Base-by-base conservation (phyloP, 2,329 filamentous ascomycete genomes). In the Diaporthe sp. region DNA sequence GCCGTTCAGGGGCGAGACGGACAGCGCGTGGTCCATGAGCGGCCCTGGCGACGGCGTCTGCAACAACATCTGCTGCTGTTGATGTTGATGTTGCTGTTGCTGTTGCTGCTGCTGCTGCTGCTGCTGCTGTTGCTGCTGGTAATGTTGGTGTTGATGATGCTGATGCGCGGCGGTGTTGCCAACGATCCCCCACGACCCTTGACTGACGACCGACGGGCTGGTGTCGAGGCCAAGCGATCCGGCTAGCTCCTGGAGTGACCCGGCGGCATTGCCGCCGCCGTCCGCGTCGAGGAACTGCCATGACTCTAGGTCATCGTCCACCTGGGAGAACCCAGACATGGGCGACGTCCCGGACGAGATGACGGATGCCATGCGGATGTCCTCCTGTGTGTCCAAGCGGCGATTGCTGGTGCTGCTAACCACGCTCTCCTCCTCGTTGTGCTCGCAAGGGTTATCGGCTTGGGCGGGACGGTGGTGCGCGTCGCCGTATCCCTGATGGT, bases 161-260 rank as follows among this genome's bases (percentile, higher is more conserved):
- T 55, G 80, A 82, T 39, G 79, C 79, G 57, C 81, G 78, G 80
- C 81, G 22, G 81, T 78, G 77, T 85, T 85, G 42, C 85, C 84
- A 63, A 90, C 81, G 58, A 90, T 81, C 17, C 84, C 85, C 81
- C 87, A 91, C 31, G 89, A 88, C 51, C 85, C 86, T 78, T 90
- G 81, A 76, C 89, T 90, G 20, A 86, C 85, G 78, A 85, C 88
- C 15, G 85, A 86, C 7, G 89, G 89, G 77, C 89, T 90, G 37
- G 87, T 85, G 25, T 88, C 82, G 76, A 89, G 87, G 25, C 84
- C 86, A 17, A 51, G n/a, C 25, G 68, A 49, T 3, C 53, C 44
- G 34, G 51, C 72, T 8, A 76, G 34, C 17, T 61, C 68, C 25
- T 65, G 71, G 12, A 63, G 71, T 4, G 34, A 44, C 4, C 25